Percentiles rank a stretch among this genome's conserved stretches.
Conservation (phyloP, 2,329 filamentous ascomycete genomes). For the Zymoseptoria passerinii region DNA sequence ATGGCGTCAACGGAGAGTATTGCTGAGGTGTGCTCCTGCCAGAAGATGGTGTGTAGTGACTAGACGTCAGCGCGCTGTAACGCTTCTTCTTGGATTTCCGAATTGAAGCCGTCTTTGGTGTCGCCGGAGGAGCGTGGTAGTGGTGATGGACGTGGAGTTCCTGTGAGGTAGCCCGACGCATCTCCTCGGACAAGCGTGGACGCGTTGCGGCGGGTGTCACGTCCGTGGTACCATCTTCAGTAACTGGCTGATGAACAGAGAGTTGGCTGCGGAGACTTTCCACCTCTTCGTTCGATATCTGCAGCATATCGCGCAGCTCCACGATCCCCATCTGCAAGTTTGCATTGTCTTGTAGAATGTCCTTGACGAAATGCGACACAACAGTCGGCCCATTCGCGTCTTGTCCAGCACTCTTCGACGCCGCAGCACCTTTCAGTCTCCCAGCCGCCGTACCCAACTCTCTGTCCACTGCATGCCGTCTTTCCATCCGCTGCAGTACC, state of each 20-base stretch:
- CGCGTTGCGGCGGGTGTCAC: conserved; percentile 4
- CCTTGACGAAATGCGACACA: conserved; percentile 92
- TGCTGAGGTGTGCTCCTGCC: conserved; percentile 31
- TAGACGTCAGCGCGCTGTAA: conserved; percentile 49
- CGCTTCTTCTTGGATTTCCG: conserved; percentile 61
- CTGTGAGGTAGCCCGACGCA: conserved; percentile 54
- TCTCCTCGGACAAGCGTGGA: conserved; percentile 58
- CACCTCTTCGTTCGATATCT: conserved; percentile 89
- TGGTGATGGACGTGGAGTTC: conserved; percentile 92
- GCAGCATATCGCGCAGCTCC: conserved; percentile 81
- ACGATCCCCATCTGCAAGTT: conserved; percentile 86
- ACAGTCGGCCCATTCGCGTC: conserved; percentile 57
- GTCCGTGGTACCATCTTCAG: conserved; percentile 27
- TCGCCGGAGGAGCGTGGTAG: conserved; percentile 58
- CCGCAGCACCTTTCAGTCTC: conserved; percentile 72
- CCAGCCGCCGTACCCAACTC: conserved; percentile 73
- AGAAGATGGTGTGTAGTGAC: conserved; percentile 39
- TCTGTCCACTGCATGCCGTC: conserved; percentile 70
- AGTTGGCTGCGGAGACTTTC: conserved; percentile 78
- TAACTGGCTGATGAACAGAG: conserved; percentile 64
- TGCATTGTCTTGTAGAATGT: conserved; percentile 90
- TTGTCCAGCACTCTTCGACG: conserved; percentile 54
- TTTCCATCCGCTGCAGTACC: conserved; percentile 73
- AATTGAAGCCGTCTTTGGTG: conserved; percentile 29
- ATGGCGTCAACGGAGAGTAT: conserved; percentile 36